Evolutionary conservation across 2,329 filamentous ascomycete genomes (phyloP).

Genomic region (Teratosphaeria epicoccoides): DNA sequence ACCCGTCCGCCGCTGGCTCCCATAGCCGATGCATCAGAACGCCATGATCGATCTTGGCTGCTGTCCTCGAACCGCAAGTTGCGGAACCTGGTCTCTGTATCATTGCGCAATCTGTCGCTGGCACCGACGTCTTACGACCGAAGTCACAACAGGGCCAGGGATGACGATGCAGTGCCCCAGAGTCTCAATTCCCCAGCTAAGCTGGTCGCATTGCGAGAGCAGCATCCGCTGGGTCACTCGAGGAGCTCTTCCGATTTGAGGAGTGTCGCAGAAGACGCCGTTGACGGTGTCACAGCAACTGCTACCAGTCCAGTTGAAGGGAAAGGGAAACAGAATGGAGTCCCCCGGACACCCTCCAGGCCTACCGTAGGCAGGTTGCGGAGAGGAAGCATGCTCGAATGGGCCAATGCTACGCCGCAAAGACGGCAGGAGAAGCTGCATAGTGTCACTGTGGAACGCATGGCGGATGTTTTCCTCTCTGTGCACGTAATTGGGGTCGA

Average conservation of each 20-base stretch:
- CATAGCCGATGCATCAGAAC: background rate
- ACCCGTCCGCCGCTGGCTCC: background rate
- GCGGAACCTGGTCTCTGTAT: constrained; percentile 77
- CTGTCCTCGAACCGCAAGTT: constrained; percentile 65
- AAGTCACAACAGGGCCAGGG: constrained; percentile 51
- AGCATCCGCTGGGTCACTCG: constrained; percentile 42
- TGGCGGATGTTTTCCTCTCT: constrained; percentile 85
- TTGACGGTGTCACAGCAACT: background rate
- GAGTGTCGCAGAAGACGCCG: constrained; percentile 19
- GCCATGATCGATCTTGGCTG: constrained; percentile 40
- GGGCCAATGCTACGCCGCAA: constrained; percentile 49
- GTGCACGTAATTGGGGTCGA: constrained; percentile 55
- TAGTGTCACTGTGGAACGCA: constrained; percentile 55
- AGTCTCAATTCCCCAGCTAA: constrained; percentile 57
- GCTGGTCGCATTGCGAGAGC: constrained; percentile 44
- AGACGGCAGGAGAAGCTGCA: constrained; percentile 66
- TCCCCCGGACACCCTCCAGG: constrained; percentile 17
- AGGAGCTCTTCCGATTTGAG: constrained; percentile 47
- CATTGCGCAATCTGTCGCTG: constrained; percentile 74
- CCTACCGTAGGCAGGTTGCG: constrained; percentile 32
- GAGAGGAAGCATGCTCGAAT: constrained; percentile 52
- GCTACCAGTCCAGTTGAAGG: constrained; percentile 5
- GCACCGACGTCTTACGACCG: constrained; percentile 37
- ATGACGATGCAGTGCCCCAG: constrained; percentile 64
- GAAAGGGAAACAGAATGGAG: constrained; percentile 5